phyloP scores from a whole-genome alignment of 768 basidiomycete species.

The Xerocomus brunneocitrinus region DNA sequence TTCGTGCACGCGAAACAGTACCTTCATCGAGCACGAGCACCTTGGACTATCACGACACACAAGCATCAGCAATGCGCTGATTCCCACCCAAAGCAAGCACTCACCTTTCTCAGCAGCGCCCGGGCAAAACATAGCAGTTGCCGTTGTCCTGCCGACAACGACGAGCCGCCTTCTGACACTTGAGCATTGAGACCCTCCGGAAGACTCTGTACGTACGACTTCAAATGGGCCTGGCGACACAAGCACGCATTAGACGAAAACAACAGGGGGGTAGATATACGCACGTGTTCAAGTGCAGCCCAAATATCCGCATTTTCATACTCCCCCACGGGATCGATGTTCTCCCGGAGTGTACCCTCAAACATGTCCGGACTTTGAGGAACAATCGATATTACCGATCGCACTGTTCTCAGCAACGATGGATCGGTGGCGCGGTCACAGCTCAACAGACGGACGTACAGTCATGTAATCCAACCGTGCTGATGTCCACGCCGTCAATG shows the following conservation, averaged over 20 bases:
- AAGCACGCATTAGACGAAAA: not conserved
- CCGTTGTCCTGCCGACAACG: conserved; percentile 79
- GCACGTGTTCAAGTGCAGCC: conserved; percentile 69
- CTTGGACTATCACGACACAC: conserved; percentile 51
- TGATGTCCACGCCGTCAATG: conserved; percentile 75
- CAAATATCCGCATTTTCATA: conserved; percentile 81
- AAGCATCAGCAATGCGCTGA: not conserved
- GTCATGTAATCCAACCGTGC: conserved; percentile 70
- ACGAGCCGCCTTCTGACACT: conserved; percentile 75
- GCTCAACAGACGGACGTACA: conserved; percentile 6
- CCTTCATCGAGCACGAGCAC: conserved; percentile 92
- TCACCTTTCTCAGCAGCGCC: conserved; percentile 71
- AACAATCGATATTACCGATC: conserved; percentile 79
- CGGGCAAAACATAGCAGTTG: conserved; percentile 88
- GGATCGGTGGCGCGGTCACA: not conserved
- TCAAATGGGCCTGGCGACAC: conserved; percentile 52
- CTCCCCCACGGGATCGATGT: conserved; percentile 81
- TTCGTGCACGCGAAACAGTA: conserved; percentile 13
- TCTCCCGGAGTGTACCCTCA: conserved; percentile 74
- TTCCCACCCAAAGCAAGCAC: not conserved
- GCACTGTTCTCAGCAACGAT: conserved; percentile 37
- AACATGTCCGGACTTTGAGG: conserved; percentile 74
- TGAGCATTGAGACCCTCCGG: conserved; percentile 66
- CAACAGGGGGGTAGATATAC: not conserved
- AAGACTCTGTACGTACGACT: conserved; percentile 60